These are phyloP conservation scores for Alternaria burnsii DNA, from an alignment of 2,329 filamentous ascomycete species.

Conservation along the genomic window DNA sequence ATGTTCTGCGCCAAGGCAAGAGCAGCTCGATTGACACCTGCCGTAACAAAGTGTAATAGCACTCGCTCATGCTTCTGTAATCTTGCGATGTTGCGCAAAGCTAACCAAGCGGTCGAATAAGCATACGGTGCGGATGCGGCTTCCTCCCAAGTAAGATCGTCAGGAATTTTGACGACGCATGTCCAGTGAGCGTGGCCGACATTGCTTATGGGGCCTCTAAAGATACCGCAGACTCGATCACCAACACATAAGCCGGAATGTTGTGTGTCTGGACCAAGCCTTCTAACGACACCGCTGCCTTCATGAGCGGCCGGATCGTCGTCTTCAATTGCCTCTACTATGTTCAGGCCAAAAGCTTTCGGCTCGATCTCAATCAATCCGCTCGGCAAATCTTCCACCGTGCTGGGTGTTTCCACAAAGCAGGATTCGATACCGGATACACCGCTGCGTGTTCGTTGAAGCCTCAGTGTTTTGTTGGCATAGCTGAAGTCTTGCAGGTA, in stretches of 20 bases:
- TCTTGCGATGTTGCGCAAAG: background rate
- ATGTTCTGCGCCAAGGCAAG: constrained; percentile 1
- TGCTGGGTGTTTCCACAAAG: background rate
- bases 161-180: background rate
- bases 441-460: background rate
- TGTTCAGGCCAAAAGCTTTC: constrained; percentile 4
- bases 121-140: background rate
- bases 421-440: background rate
- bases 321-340: background rate
- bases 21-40: background rate
- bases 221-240: constrained; percentile 8
- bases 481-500: constrained; percentile 1
- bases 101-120: background rate
- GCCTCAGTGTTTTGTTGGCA: background rate
- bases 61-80: constrained; percentile 1
- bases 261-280: background rate
- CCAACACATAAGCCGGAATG: constrained; percentile 1
- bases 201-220: background rate
- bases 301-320: background rate
- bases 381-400: background rate
- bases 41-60: background rate
- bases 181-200: background rate
- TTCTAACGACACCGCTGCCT: background rate
- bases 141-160: constrained; percentile 1
- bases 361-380: constrained; percentile 1